Evolutionary conservation across 2,329 filamentous ascomycete species (phyloP).

Genomic region (Penicillium fuscoglaucum): DNA sequence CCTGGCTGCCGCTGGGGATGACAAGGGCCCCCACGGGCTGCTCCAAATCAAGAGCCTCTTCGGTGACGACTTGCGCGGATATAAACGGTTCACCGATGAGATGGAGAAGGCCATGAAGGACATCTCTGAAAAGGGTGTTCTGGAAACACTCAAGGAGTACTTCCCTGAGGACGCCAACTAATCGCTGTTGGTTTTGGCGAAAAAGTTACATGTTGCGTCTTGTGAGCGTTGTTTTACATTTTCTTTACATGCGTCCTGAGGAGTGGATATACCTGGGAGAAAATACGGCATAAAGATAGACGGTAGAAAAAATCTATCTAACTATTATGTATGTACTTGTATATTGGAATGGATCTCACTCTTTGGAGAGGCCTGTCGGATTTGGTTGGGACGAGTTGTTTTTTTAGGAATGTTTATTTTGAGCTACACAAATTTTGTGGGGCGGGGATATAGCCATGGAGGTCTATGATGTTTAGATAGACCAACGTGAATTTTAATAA

Average conservation of each 20-base stretch:
- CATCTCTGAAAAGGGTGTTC: conserved; percentile 50
- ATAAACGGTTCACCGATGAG: conserved; percentile 52
- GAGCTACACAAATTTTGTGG: not conserved
- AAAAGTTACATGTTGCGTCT: conserved; percentile 13
- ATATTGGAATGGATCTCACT: not conserved
- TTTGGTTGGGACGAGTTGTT: not conserved
- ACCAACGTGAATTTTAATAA: not conserved
- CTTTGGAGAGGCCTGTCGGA: not conserved
- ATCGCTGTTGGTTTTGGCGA: conserved; percentile 8
- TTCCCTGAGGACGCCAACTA: conserved; percentile 49
- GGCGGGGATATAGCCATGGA: not conserved
- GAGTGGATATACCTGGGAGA: conserved; percentile 7
- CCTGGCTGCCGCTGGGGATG: conserved; percentile 47
- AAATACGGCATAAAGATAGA: conserved; percentile 22
- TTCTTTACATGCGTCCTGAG: conserved; percentile 15
- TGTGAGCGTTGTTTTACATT: conserved; percentile 21
- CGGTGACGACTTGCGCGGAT: conserved; percentile 53
- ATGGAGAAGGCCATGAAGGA: conserved; percentile 51
- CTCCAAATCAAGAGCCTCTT: conserved; percentile 52
- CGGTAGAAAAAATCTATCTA: conserved; percentile 10
- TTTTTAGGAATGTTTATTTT: not conserved
- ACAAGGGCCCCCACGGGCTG: conserved; percentile 46
- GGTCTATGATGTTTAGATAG: not conserved
- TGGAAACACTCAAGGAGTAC: conserved; percentile 44
- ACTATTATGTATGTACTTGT: conserved; percentile 1